Evolutionary conservation across 2,329 filamentous ascomycete species (phyloP).

Genomic region (Mollisia scopiformis): DNA sequence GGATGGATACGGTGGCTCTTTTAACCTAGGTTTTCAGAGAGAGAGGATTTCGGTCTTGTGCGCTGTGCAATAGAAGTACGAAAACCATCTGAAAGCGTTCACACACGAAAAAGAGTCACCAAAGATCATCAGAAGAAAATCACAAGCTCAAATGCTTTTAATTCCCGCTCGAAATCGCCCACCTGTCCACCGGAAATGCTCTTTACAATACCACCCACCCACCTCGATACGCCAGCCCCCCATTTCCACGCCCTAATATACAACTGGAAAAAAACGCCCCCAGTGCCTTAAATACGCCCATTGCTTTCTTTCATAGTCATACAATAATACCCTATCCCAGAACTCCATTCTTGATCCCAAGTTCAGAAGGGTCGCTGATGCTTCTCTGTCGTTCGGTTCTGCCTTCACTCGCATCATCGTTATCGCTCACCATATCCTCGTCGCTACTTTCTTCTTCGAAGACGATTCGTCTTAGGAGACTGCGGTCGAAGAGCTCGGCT

Average conservation of each 20-base stretch:
- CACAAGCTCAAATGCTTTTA: not conserved
- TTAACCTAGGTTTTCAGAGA: too few relatives aligned
- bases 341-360: conserved; percentile 3
- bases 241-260: not conserved
- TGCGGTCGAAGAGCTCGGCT: conserved; percentile 92
- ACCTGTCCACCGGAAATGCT: not conserved
- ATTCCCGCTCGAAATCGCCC: not conserved
- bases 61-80: too few relatives aligned
- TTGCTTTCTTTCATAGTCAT: conserved; percentile 21
- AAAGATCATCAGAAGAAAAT: not conserved
- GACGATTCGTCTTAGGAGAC: conserved; percentile 81
- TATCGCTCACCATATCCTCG: conserved; percentile 44
- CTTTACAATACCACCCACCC: not conserved
- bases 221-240: not conserved
- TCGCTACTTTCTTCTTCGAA: conserved; percentile 61
- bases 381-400: conserved; percentile 60
- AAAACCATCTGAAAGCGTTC: too few relatives aligned
- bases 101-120: too few relatives aligned
- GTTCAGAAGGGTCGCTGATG: conserved; percentile 42
- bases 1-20: too few relatives aligned
- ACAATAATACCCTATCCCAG: conserved; percentile 16
- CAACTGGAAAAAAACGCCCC: not conserved
- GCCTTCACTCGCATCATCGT: conserved; percentile 42
- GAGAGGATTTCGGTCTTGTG: too few relatives aligned
- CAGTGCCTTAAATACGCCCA: conserved; percentile 23